Conservation (phyloP, 805 yeast species). For the Pichia pseudocactophila region DNA sequence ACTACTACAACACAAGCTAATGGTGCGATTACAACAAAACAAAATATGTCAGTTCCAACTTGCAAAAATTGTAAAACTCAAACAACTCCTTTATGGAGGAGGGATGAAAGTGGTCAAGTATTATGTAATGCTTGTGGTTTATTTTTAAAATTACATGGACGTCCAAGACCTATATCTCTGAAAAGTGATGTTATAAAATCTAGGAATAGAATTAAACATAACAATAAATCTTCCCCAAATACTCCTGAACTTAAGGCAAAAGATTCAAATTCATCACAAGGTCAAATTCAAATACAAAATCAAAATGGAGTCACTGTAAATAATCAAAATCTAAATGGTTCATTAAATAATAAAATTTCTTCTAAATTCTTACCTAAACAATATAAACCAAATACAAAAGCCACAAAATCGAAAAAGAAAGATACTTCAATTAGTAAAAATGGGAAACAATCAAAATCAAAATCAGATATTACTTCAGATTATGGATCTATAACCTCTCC, state of each 20-base stretch:
- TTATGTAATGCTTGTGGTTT: constrained; percentile 93
- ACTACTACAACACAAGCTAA: constrained; percentile 46
- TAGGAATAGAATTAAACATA: constrained; percentile 71
- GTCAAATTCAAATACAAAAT: neutral
- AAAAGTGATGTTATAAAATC: constrained; percentile 91
- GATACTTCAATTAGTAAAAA: neutral
- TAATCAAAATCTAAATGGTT: constrained; percentile 5
- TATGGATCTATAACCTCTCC: constrained; percentile 25
- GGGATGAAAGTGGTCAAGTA: constrained; percentile 86
- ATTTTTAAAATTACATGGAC: constrained; percentile 81
- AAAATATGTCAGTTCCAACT: constrained; percentile 55
- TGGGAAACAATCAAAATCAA: constrained; percentile 12
- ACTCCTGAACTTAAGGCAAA: constrained; percentile 51
- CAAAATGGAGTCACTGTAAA: neutral
- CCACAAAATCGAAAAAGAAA: constrained; percentile 9
- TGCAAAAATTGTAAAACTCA: constrained; percentile 90
- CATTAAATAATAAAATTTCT: constrained; percentile 5
- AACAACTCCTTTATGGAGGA: constrained; percentile 91
- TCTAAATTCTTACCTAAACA: constrained; percentile 31
- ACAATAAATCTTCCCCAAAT: constrained; percentile 37
- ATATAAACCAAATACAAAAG: constrained; percentile 26
- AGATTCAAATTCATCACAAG: constrained; percentile 20
- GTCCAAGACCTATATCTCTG: constrained; percentile 83
- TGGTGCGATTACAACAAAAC: constrained; percentile 57
- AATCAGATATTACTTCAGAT: constrained; percentile 1